Evolutionary conservation across 225 moss, liverwort and hornwort species (phyloP).

Genomic region (Ulota crispa): DNA sequence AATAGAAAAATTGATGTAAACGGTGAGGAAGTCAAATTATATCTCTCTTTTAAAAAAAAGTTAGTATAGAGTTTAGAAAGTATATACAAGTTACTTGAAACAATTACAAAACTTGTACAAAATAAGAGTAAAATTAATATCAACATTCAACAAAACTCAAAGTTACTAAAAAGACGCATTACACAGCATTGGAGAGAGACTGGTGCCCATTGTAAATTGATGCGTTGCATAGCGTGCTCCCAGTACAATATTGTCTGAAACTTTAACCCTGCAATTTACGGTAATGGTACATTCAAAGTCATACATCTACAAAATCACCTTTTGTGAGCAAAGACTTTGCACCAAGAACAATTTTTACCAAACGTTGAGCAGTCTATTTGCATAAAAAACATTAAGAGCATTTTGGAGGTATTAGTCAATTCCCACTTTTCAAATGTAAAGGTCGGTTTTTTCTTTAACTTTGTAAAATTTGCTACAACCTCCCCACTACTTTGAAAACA

Average conservation of each 20-base stretch:
- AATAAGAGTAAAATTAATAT: background rate
- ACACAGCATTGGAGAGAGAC: conserved; percentile 69
- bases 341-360: background rate
- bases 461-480: background rate
- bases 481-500: background rate
- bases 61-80: background rate
- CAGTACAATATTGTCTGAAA: conserved; percentile 66
- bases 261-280: conserved; percentile 44
- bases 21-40: background rate
- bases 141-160: background rate
- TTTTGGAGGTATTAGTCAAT: background rate
- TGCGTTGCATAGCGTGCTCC: conserved; percentile 82
- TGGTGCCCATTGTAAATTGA: conserved; percentile 68
- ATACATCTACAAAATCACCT: background rate
- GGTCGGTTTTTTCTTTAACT: background rate
- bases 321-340: background rate
- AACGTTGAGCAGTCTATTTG: background rate
- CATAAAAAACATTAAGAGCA: background rate
- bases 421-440: background rate
- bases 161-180: conserved; percentile 12
- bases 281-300: background rate
- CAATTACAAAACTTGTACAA: background rate
- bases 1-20: background rate
- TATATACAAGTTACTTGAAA: background rate
- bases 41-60: background rate